Evolutionary conservation across 148 eudicot genomes (phyloP), one percentile per base, ranked within the genome.

Genomic region (Rhododendron henanense): DNA sequence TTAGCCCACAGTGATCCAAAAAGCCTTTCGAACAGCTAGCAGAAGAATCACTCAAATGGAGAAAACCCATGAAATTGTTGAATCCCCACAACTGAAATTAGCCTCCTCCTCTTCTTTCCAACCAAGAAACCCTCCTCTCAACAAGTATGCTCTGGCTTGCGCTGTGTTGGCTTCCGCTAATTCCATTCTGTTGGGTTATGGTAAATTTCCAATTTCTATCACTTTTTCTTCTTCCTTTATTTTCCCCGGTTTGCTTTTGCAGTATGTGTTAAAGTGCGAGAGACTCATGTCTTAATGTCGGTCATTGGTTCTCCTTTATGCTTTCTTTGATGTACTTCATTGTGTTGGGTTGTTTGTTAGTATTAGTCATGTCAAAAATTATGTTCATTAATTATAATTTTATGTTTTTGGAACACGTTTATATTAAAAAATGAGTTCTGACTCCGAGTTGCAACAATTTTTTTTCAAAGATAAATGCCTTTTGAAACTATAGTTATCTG

Each of bases 91-190:
- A 37, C 67, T 28, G 51, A 78, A 74, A 41, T 13, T 41, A 41
- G 45, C 19, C 7, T 0, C 51, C 23, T 59, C 82, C 31, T 18
- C 73, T 37, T 63, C 25, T 3, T 28, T 16, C 39, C 9, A 16
- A 2, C 5, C 15, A 28, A 57, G 31, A 44, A 65, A 84, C 15
- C 78, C 82, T 31, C 9, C n/a, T 19, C 86, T 87, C 65, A 95
- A 95, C 88, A 92, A 59, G 41, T 94, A 91, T 81, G 98, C 97
- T 10, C 91, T 95, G 19, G 90, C 89, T 18, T 95, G 95, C 86
- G 98, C 97, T 33, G 13, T 94, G 21, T 86, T 95, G 88, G 98
- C 98, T 47, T 95, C 98, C 6, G 92, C 98, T 61, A 95, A 94
- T 75, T 95, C 98, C 69, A 92, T 94, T 84, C 92, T 95, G 18